Base-by-base conservation (phyloP, 2,329 filamentous ascomycete genomes). In the Ophiostoma sp. region DNA sequence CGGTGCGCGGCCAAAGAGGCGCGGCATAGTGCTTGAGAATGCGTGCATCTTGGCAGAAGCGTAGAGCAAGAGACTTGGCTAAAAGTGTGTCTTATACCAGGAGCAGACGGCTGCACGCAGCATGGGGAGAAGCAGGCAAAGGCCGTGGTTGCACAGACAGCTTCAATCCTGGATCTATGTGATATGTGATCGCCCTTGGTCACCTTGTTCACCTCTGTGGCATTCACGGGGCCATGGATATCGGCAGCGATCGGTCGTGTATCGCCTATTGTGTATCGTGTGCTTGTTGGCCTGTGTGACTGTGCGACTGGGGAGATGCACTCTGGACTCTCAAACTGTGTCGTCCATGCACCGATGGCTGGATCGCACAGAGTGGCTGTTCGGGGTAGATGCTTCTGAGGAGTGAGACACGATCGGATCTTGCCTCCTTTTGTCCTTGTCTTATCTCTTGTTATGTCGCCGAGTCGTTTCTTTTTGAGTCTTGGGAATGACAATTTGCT, bases 1-100 rank as follows among this genome's bases (percentile, higher is more conserved):
- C 27, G 70, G 57, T 23, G 71, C 68, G 44, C 71, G 70, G 66
- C 70, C 69, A 68, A 72, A 72, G 67, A 72, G 68, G n/a, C 70
- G 71, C 6, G 70, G 71, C 71, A 72, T 72, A 1, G 69, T 64
- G 31, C 31, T 72, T 13, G 67, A 41, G 15, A 72, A 41, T 0
- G 71, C 48, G 13, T 70, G 66, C 68, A 69, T 69, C 20, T 35
- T 20, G 57, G 60, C 6, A 27, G 27, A 35, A 23, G 23, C 4
- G 10, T 31, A 11, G 27, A 57, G 52, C 10, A 10, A 35, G 27
- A 31, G 10, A 33, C 23, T 62, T 5, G 27, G 15, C 15, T 6
- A 3, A n/a, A 15, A 1, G 1, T 39, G 36, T 39, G 36, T 39
- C 36, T 10, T 39, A 39, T 39, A 39, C 13, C 36, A 39, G 13